Evolutionary conservation across 768 basidiomycete genomes (phyloP).

Genomic region (Mycena metata): DNA sequence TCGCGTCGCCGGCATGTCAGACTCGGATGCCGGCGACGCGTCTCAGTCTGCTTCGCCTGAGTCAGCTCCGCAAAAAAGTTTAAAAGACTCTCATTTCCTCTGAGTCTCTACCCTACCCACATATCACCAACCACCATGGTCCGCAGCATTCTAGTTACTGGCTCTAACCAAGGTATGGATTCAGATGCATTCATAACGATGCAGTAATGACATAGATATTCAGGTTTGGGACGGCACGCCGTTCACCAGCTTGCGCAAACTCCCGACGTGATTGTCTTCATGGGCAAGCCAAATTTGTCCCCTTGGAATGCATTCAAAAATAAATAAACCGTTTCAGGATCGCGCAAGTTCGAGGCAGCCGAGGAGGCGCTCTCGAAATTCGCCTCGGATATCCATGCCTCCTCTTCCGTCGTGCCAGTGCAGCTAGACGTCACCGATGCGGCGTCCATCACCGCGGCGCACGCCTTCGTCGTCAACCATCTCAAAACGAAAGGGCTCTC

Average conservation of each 20-base stretch:
- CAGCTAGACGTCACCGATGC: constrained; percentile 36
- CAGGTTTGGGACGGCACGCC: constrained; percentile 32
- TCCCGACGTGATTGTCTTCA: constrained; percentile 27
- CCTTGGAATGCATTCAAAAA: not conserved
- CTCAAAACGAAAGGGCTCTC: not conserved
- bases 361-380: constrained; percentile 20
- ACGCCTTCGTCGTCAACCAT: not conserved
- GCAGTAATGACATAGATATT: not conserved
- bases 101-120: no score
- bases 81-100: no score
- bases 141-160: constrained; percentile 10
- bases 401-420: constrained; percentile 31
- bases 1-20: no score
- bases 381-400: constrained; percentile 11
- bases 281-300: constrained; percentile 22
- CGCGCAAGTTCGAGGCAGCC: constrained; percentile 28
- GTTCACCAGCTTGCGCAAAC: constrained; percentile 28
- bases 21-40: no score
- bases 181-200: not conserved
- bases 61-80: no score
- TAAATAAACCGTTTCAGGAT: not conserved
- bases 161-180: constrained; percentile 6
- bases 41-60: no score
- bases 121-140: not conserved
- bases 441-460: constrained; percentile 22